These are phyloP conservation scores for Pseudogymnoascus sp. DNA, from an alignment of 2,329 filamentous ascomycete species.

Conservation along the genomic window DNA sequence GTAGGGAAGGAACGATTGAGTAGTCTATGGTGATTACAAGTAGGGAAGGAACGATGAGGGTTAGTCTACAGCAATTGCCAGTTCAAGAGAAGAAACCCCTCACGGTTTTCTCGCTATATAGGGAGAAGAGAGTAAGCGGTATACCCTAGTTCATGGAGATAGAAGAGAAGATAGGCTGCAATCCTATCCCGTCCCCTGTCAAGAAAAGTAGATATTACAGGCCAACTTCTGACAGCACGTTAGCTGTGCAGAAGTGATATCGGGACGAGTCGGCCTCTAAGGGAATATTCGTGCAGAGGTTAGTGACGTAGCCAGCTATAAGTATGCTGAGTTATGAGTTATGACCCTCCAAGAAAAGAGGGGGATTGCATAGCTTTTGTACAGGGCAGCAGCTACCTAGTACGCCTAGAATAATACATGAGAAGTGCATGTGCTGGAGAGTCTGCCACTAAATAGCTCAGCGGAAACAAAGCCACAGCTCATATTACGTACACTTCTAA, in stretches of 20 bases:
- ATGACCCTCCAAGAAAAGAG: not conserved
- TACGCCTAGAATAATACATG: not conserved
- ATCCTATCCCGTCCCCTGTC: not conserved
- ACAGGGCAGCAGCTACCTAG: not conserved
- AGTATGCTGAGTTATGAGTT: not conserved
- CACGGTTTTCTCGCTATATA: not conserved
- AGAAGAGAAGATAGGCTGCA: not conserved
- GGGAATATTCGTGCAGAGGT: not conserved
- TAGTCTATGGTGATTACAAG: too few relatives aligned
- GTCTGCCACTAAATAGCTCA: not conserved
- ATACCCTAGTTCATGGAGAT: not conserved
- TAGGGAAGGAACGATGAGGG: too few relatives aligned
- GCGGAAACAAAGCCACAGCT: not conserved
- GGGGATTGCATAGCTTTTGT: not conserved
- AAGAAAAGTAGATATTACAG: not conserved
- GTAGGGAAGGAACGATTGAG: too few relatives aligned
- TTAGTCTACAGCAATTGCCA: not conserved
- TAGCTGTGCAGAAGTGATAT: not conserved
- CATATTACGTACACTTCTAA: not conserved
- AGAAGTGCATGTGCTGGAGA: not conserved
- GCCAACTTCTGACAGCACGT: not conserved
- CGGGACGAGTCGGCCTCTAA: not conserved
- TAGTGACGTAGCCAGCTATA: not conserved
- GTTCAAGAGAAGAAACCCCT: not conserved
- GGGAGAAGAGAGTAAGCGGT: not conserved